Percentiles rank a stretch among this genome's conserved stretches.
Conservation (phyloP, 2,329 filamentous ascomycete genomes). For the Aschersonia sp. region DNA sequence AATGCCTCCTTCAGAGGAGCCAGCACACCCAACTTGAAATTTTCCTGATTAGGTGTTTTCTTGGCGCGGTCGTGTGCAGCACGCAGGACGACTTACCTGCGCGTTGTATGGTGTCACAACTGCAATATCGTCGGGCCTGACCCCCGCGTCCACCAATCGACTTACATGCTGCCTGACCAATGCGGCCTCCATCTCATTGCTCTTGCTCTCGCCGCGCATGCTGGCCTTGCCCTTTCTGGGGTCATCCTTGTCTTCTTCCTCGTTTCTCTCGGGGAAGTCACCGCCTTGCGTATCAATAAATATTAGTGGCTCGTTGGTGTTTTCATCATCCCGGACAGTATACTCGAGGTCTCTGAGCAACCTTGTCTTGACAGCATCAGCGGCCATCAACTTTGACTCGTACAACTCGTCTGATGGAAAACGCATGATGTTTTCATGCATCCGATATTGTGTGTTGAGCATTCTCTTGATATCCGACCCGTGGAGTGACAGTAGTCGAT, state of each 20-base stretch:
- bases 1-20: slow-evolving; percentile 69
- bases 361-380: slow-evolving; percentile 59
- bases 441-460: slow-evolving; percentile 94
- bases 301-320: slow-evolving; percentile 74
- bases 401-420: slow-evolving; percentile 88
- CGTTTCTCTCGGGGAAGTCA: slow-evolving; percentile 70
- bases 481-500: slow-evolving; percentile 69
- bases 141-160: slow-evolving; percentile 61
- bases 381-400: slow-evolving; percentile 65
- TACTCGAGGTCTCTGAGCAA: slow-evolving; percentile 68
- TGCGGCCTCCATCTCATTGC: slow-evolving; percentile 79
- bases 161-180: slow-evolving; percentile 67
- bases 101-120: slow-evolving; percentile 95
- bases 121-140: slow-evolving; percentile 73
- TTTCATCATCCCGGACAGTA: slow-evolving; percentile 63
- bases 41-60: background rate
- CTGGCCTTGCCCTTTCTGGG: slow-evolving; percentile 29
- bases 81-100: slow-evolving; percentile 42
- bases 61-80: background rate
- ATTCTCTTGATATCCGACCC: slow-evolving; percentile 78
- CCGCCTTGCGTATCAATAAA: slow-evolving; percentile 97
- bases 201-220: slow-evolving; percentile 53
- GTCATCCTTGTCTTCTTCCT: slow-evolving; percentile 48
- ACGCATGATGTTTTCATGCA: slow-evolving; percentile 91
- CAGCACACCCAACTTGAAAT: slow-evolving; percentile 53